These are phyloP conservation scores for Linum lewisii DNA, from an alignment of 345 rosid genomes.

Conservation along the genomic window DNA sequence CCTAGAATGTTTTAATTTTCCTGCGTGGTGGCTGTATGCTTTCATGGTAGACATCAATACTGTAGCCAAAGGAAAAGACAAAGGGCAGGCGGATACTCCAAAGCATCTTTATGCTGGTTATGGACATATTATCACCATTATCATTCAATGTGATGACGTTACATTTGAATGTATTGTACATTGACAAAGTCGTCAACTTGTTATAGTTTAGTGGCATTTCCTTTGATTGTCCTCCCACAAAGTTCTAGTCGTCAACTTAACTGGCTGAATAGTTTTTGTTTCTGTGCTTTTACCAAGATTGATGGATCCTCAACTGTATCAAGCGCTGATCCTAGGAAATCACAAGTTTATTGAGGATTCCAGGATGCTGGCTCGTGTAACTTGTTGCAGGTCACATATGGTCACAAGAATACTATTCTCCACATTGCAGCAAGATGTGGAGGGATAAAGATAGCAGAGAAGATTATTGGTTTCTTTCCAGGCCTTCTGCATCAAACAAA, in stretches of 20 bases:
- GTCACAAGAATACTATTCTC: conserved; percentile 22
- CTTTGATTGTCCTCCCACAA: not conserved
- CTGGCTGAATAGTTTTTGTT: not conserved
- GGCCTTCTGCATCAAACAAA: conserved; percentile 19
- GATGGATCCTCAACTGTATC: conserved; percentile 14
- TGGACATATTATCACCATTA: not conserved
- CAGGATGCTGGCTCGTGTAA: not conserved
- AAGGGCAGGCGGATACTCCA: not conserved
- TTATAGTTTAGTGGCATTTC: not conserved
- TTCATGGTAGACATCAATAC: not conserved
- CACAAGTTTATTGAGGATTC: conserved; percentile 1
- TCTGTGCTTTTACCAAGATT: not conserved
- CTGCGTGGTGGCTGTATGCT: not conserved
- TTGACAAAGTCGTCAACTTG: not conserved
- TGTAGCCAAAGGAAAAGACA: too few species aligned
- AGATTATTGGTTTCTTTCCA: conserved; percentile 15
- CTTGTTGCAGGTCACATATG: not conserved
- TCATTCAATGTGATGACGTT: not conserved
- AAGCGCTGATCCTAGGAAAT: conserved; percentile 5
- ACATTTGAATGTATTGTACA: not conserved
- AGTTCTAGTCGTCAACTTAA: not conserved
- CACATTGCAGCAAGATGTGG: conserved; percentile 26
- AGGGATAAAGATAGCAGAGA: conserved; percentile 11
- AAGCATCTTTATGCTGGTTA: not conserved
- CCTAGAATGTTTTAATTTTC: not conserved